phyloP scores from a whole-genome alignment of 257 asterid genomes.

The Verbena officinalis region DNA sequence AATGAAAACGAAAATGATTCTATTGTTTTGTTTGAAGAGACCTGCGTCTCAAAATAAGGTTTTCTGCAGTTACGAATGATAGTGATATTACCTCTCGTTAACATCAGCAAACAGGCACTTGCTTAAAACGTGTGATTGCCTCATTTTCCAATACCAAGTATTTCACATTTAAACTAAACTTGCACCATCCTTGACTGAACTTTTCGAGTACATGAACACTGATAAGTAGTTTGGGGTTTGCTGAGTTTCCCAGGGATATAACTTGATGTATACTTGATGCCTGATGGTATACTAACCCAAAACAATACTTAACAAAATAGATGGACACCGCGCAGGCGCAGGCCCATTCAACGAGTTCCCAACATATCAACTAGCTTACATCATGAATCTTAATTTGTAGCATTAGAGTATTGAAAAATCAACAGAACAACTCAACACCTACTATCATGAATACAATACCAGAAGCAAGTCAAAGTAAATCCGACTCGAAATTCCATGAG shows the following conservation, averaged over 20 bases:
- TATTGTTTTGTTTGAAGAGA: background rate
- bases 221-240: background rate
- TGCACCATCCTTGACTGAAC: too few species aligned
- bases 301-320: background rate
- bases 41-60: background rate
- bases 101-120: too few species aligned
- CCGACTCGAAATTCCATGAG: background rate
- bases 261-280: background rate
- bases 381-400: background rate
- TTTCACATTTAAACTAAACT: background rate
- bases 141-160: background rate
- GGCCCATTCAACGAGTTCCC: background rate
- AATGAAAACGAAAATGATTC: too few species aligned
- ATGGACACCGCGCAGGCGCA: background rate
- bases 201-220: too few species aligned
- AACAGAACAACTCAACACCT: slow-evolving; percentile 9
- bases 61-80: background rate
- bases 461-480: background rate
- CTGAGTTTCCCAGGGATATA: background rate
- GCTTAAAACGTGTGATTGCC: background rate
- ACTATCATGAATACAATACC: slow-evolving; percentile 13
- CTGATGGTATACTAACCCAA: too few species aligned
- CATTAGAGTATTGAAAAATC: background rate
- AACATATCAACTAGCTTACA: background rate
- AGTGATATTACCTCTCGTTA: too few species aligned